A percentile compares a stretch with the other conserved stretches of the same genome.
These are phyloP conservation scores for Hansfordia pulvinata DNA, from an alignment of 2,329 filamentous ascomycete genomes.

Conservation along the genomic window DNA sequence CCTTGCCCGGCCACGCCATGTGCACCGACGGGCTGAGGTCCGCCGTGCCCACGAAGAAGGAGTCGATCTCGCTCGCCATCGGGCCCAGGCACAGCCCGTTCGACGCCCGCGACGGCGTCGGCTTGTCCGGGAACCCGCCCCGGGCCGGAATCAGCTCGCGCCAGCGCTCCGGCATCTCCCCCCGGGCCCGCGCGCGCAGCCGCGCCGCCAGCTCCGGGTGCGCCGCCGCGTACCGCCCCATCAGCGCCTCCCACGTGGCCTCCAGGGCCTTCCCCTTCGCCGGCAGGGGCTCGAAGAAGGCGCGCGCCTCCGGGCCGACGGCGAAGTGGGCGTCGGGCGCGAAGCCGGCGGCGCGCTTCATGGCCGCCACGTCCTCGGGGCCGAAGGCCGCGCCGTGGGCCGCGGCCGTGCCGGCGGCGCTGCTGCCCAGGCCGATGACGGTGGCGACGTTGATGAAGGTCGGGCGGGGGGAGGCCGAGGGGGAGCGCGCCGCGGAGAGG, in stretches of 20 bases:
- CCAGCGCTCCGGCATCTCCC: conserved; percentile 34
- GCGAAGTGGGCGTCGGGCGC: conserved; percentile 32
- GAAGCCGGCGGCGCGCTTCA: conserved; percentile 36
- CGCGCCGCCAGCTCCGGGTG: conserved; percentile 18
- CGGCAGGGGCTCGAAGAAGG: conserved; percentile 36
- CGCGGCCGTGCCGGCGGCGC: conserved; percentile 29
- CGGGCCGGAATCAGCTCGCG: conserved; percentile 31
- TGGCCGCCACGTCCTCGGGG: conserved; percentile 32
- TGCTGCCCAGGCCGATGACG: conserved; percentile 37
- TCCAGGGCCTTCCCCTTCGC: conserved; percentile 30
- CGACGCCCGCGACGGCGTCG: conserved; percentile 33
- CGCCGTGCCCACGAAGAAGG: conserved; percentile 31
- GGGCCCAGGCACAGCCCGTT: conserved; percentile 34
- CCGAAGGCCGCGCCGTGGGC: conserved; percentile 47
- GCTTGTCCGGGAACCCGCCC: conserved; percentile 30
- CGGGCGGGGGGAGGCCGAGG: conserved; percentile 29
- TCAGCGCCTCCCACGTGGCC: conserved; percentile 30
- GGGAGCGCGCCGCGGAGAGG: conserved; percentile 23
- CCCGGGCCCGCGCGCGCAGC: conserved; percentile 31
- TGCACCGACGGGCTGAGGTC: conserved; percentile 31
- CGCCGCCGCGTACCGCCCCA: conserved; percentile 22
- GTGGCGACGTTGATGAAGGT: conserved; percentile 44
- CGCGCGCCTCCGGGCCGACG: conserved; percentile 28
- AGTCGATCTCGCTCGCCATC: conserved; percentile 23
- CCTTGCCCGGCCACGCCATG: conserved; percentile 34